These are phyloP conservation scores for Debaryomyces nepalensis DNA, from an alignment of 1,139 yeast genomes.

Conservation along the genomic window DNA sequence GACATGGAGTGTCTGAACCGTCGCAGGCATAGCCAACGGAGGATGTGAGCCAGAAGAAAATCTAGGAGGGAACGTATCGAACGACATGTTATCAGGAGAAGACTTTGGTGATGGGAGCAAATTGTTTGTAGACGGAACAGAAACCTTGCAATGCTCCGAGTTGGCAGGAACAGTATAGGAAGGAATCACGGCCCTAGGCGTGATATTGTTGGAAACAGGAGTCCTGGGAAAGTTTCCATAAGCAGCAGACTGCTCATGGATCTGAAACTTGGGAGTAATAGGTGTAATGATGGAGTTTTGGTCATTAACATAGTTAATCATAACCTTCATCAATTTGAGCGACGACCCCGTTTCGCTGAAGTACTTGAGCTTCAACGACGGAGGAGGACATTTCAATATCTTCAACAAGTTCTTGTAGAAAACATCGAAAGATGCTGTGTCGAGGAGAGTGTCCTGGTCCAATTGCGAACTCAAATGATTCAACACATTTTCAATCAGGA, in stretches of 20 bases:
- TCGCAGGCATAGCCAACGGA: conserved; percentile 20
- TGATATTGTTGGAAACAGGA: conserved; percentile 25
- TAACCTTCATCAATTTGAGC: conserved; percentile 41
- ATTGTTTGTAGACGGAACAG: conserved; percentile 3
- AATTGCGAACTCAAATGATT: conserved; percentile 28
- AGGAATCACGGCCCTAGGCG: conserved; percentile 19
- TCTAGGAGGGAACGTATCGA: conserved; percentile 5
- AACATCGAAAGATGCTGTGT: conserved; percentile 26
- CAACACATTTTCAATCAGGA: conserved; percentile 28
- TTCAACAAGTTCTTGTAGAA: conserved; percentile 40
- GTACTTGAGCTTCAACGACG: conserved; percentile 47
- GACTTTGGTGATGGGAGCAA: conserved; percentile 24
- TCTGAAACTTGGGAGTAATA: conserved; percentile 23
- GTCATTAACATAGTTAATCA: conserved; percentile 37
- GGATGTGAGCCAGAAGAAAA: conserved; percentile 23
- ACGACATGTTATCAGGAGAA: conserved; percentile 9
- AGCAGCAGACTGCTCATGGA: not conserved
- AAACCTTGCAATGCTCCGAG: conserved; percentile 3
- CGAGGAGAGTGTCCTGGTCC: conserved; percentile 25
- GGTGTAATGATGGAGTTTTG: conserved; percentile 17
- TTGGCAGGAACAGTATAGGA: conserved; percentile 9
- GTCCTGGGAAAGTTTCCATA: conserved; percentile 20
- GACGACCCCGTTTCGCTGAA: conserved; percentile 43
- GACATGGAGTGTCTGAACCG: not conserved
- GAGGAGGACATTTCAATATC: conserved; percentile 52